Evolutionary conservation across 2,329 filamentous ascomycete genomes (phyloP).

Genomic region (Apiospora marii): DNA sequence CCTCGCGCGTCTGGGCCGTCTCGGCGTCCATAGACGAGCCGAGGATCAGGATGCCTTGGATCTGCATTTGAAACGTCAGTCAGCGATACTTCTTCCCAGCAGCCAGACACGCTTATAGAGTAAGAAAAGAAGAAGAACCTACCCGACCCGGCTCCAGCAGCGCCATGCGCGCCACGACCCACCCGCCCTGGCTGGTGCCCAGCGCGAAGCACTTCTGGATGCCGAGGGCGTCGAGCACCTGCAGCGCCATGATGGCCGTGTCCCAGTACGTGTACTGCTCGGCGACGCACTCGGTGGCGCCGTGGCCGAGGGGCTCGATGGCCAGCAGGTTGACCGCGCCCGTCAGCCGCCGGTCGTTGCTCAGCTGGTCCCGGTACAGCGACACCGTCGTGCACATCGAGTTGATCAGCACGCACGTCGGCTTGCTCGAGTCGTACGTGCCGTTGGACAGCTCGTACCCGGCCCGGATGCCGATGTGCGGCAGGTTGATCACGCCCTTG

Average conservation of each 20-base stretch:
- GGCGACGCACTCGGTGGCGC: slow-evolving; percentile 49
- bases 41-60: slow-evolving; percentile 55
- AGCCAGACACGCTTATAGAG: neutral
- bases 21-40: slow-evolving; percentile 63
- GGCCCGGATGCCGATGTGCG: slow-evolving; percentile 56
- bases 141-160: slow-evolving; percentile 57
- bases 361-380: slow-evolving; percentile 55
- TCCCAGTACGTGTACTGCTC: slow-evolving; percentile 66
- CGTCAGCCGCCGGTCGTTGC: slow-evolving; percentile 47
- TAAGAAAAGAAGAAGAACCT: slow-evolving; percentile 31
- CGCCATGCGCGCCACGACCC: slow-evolving; percentile 59
- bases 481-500: slow-evolving; percentile 52
- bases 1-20: slow-evolving; percentile 52
- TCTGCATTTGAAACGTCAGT: slow-evolving; percentile 40
- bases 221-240: slow-evolving; percentile 60
- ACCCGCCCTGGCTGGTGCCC: slow-evolving; percentile 61
- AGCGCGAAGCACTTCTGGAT: slow-evolving; percentile 57
- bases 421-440: slow-evolving; percentile 56
- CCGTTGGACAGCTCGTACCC: slow-evolving; percentile 53
- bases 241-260: slow-evolving; percentile 59
- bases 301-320: slow-evolving; percentile 62
- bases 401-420: slow-evolving; percentile 60
- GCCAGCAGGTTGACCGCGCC: slow-evolving; percentile 56
- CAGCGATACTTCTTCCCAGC: slow-evolving; percentile 11
- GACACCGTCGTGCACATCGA: slow-evolving; percentile 58